These are phyloP conservation scores for Chytridiales sp. DNA, from an alignment of 371 early-diverging fungal species.

Conservation along the genomic window DNA sequence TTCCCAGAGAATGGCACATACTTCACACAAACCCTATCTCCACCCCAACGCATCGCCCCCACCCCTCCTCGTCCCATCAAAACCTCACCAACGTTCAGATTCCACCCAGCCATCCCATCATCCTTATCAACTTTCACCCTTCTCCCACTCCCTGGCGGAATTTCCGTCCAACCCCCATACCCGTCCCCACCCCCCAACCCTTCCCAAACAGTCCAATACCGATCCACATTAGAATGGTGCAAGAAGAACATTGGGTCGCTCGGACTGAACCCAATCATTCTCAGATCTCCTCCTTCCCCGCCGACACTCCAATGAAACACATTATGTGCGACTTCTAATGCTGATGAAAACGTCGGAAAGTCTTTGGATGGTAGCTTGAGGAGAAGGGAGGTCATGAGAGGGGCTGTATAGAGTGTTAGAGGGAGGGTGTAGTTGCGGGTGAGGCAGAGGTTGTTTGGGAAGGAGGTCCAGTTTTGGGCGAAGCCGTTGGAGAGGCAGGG, in stretches of 20 bases:
- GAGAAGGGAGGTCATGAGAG: slow-evolving; percentile 12
- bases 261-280: slow-evolving; percentile 30
- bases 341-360: slow-evolving; percentile 19
- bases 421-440: slow-evolving; percentile 24
- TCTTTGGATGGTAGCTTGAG: slow-evolving; percentile 11
- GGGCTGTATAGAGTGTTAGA: slow-evolving; percentile 18
- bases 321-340: slow-evolving; percentile 28
- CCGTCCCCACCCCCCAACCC: too few species aligned
- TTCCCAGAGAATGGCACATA: too few species aligned
- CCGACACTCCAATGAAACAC: slow-evolving; percentile 27
- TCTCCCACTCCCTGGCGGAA: too few species aligned
- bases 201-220: too few species aligned
- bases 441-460: slow-evolving; percentile 10
- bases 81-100: too few species aligned
- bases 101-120: too few species aligned
- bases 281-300: slow-evolving; percentile 23
- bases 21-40: too few species aligned
- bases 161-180: too few species aligned
- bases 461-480: slow-evolving; percentile 23
- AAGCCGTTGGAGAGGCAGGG: slow-evolving; percentile 26
- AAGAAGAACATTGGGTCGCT: slow-evolving; percentile 60
- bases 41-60: too few species aligned
- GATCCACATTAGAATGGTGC: slow-evolving; percentile 55
- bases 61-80: too few species aligned
- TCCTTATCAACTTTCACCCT: too few species aligned